Evolutionary conservation across 352 stramenopile genomes (phyloP).

Genomic region (Phytophthora sojae): DNA sequence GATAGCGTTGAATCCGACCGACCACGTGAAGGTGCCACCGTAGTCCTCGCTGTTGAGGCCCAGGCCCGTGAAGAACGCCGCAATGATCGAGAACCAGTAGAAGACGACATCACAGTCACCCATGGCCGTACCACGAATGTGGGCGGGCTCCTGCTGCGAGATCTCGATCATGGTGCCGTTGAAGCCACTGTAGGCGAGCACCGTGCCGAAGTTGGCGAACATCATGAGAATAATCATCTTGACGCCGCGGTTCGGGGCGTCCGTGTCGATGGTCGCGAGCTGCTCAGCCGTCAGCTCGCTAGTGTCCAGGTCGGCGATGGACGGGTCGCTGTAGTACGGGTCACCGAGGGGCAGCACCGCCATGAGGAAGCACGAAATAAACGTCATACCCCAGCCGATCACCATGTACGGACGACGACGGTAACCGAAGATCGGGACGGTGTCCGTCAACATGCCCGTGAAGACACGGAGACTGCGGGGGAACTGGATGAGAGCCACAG

Average conservation of each 20-base stretch:
- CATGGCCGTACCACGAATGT: constrained; percentile 47
- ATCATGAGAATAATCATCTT: constrained; percentile 77
- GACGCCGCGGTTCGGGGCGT: constrained; percentile 52
- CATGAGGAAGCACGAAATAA: constrained; percentile 54
- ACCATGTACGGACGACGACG: constrained; percentile 86
- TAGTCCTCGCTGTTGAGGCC: constrained; percentile 62
- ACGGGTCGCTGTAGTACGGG: constrained; percentile 55
- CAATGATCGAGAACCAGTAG: constrained; percentile 47
- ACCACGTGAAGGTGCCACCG: constrained; percentile 61
- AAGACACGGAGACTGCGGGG: constrained; percentile 66
- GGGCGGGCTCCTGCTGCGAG: constrained; percentile 56
- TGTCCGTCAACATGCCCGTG: constrained; percentile 80
- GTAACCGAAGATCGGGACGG: constrained; percentile 79
- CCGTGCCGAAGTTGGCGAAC: constrained; percentile 76
- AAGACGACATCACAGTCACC: constrained; percentile 48
- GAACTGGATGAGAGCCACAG: constrained; percentile 57
- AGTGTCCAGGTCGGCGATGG: constrained; percentile 39
- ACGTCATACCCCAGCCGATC: constrained; percentile 62
- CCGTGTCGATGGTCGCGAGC: constrained; percentile 47
- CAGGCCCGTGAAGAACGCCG: constrained; percentile 56
- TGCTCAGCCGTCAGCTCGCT: constrained; percentile 41
- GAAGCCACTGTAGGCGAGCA: constrained; percentile 75
- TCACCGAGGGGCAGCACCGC: constrained; percentile 52
- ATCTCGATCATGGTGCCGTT: constrained; percentile 74
- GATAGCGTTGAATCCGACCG: constrained; percentile 63